Base-by-base conservation (phyloP, 164 flowering plant genomes). In the Umbellularia californica region DNA sequence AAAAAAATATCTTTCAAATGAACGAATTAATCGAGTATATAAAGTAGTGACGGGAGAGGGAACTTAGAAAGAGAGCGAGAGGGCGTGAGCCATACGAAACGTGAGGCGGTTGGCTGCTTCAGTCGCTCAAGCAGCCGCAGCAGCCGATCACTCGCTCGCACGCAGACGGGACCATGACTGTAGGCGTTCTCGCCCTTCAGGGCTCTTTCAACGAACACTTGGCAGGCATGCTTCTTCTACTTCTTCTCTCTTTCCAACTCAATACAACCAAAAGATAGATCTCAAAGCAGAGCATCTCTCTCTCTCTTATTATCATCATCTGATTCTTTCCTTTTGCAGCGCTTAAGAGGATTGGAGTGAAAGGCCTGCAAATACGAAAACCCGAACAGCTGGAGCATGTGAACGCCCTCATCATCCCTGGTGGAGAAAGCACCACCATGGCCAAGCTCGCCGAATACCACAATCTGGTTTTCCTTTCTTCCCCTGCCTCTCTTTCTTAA, bases 381-480 rank as follows among this genome's bases (percentile, higher is more conserved):
- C 87, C 99, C 0, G 97, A 90, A 55, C 99, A 95, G 87, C 85
- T 95, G 63, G 81, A 82, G 20, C 71, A 28, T 75, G 83, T 95
- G 0, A 65, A 71, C 15, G 89, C 92, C 2, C 93, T 95, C 9
- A 95, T 95, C 72, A 93, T 95, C 50, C 99, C 99, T 50, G 99
- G 99, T 0, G 99, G 99, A 2, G 99, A 95, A 81, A 93, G 99
- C 85, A 95, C 99, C 81, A 92, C 98, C 83, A 93, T 95, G 97
- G 97, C 98, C 70, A 95, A 92, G 80, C 96, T 93, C 47, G 99
- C 99, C 17, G 89, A 90, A 78, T 89, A 77, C 77, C 96, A 93
- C 65, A 93, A 93, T 78, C 82, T 95, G 87, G 99, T 95, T 20
- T 20, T 77, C 47, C 71, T 35, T 63, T 17, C 17, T 19, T n/a